phyloP scores from a whole-genome alignment of 106 monocot genomes.

The Platanthera zijinensis region DNA sequence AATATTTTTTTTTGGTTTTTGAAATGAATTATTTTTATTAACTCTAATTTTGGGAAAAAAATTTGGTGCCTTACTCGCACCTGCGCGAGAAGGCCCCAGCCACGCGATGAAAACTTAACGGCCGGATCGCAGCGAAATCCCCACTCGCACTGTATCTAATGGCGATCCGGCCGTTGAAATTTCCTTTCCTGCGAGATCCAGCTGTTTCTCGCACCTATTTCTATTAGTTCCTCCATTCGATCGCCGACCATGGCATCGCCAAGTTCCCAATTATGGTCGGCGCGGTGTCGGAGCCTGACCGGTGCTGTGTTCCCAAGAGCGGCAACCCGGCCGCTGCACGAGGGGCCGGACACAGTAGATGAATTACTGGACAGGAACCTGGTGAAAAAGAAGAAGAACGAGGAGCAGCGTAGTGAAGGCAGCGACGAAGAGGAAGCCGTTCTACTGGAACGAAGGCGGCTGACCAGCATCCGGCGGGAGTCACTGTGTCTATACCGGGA shows the following conservation, averaged over 20 bases:
- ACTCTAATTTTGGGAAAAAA: too few species aligned
- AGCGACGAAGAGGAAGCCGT: slow-evolving; percentile 42
- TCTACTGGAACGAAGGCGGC: slow-evolving; percentile 29
- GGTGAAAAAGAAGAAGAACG: slow-evolving; percentile 17
- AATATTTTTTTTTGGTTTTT: too few species aligned
- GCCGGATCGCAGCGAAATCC: too few species aligned
- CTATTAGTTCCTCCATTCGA: too few species aligned
- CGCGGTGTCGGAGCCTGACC: background rate
- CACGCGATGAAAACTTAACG: too few species aligned
- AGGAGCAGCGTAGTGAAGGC: slow-evolving; percentile 20
- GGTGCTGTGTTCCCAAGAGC: background rate
- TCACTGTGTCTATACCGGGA: slow-evolving; percentile 86
- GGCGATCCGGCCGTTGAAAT: too few species aligned
- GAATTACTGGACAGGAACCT: slow-evolving; percentile 88
- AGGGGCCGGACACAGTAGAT: slow-evolving; percentile 92
- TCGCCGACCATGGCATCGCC: background rate
- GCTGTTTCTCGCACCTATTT: too few species aligned
- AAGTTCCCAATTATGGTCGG: background rate
- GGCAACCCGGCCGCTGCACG: slow-evolving; percentile 42
- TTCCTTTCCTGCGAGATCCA: too few species aligned
- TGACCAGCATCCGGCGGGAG: slow-evolving; percentile 78
- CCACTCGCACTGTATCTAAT: too few species aligned
- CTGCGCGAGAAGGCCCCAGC: too few species aligned
- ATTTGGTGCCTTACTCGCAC: too few species aligned
- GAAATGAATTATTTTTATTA: too few species aligned